These are phyloP conservation scores for Epichloe gansuensis DNA, from an alignment of 2,329 filamentous ascomycete species.

Conservation along the genomic window DNA sequence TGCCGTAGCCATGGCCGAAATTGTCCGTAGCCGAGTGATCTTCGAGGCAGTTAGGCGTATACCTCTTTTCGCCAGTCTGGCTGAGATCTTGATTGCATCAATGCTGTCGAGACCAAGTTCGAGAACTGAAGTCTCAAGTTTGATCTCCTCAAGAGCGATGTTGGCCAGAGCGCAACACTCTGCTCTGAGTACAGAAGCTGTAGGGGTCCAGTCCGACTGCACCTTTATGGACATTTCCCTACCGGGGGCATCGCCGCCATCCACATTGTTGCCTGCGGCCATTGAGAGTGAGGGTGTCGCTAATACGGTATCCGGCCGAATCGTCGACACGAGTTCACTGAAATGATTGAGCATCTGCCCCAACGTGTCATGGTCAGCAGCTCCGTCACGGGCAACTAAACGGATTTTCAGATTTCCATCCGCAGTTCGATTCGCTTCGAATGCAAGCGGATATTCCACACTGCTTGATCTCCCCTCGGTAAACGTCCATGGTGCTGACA, in stretches of 20 bases:
- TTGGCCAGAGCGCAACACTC: slow-evolving; percentile 53
- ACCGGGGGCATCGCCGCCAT: too few relatives aligned
- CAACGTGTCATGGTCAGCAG: slow-evolving; percentile 21
- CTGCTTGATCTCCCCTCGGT: slow-evolving; percentile 29
- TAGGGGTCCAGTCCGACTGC: slow-evolving; percentile 9
- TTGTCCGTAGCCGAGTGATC: slow-evolving; percentile 62
- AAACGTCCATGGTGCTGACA: slow-evolving; percentile 39
- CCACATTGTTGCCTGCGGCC: neutral
- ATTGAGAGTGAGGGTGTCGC: neutral
- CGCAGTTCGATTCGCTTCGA: slow-evolving; percentile 51
- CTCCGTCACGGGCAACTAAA: slow-evolving; percentile 41
- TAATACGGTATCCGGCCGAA: slow-evolving; percentile 7
- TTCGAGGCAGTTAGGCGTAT: slow-evolving; percentile 55
- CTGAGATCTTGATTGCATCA: slow-evolving; percentile 73
- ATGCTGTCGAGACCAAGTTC: slow-evolving; percentile 86
- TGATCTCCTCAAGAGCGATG: slow-evolving; percentile 36
- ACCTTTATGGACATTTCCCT: neutral
- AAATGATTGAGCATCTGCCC: slow-evolving; percentile 27
- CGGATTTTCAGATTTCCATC: slow-evolving; percentile 39
- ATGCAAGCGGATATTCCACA: slow-evolving; percentile 62
- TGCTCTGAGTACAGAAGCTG: slow-evolving; percentile 39
- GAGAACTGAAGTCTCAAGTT: slow-evolving; percentile 52
- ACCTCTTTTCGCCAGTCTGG: slow-evolving; percentile 49
- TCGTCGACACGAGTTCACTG: slow-evolving; percentile 11
- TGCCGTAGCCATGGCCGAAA: slow-evolving; percentile 28